Conservation (phyloP, 805 yeast genomes). For the Kazachstania psychrophila region DNA sequence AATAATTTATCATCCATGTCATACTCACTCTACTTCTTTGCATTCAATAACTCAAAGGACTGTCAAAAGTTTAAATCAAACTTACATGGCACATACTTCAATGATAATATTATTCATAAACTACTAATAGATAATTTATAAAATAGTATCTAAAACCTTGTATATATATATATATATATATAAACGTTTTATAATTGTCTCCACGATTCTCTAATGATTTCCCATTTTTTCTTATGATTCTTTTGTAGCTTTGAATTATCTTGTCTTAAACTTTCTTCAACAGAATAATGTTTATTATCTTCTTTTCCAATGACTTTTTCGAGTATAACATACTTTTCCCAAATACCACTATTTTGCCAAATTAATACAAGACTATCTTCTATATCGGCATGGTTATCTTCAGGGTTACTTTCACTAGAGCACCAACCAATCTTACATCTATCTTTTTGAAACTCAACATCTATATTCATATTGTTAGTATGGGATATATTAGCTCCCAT, state of each 20-base stretch:
- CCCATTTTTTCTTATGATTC: constrained; percentile 36
- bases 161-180: constrained; percentile 2
- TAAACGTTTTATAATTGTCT: constrained; percentile 34
- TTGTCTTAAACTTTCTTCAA: constrained; percentile 16
- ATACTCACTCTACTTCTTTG: constrained; percentile 18
- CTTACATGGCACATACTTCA: constrained; percentile 37
- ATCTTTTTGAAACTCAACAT: constrained; percentile 15
- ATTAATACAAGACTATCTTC: constrained; percentile 64
- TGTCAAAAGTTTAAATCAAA: constrained; percentile 45
- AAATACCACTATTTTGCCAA: constrained; percentile 63
- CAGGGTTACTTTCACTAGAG: not conserved
- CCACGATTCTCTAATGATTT: constrained; percentile 65
- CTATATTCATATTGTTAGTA: not conserved
- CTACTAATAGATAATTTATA: constrained; percentile 16
- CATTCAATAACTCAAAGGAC: constrained; percentile 37
- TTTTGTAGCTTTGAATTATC: constrained; percentile 7
- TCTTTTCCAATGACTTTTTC: constrained; percentile 34
- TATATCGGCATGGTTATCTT: constrained; percentile 26
- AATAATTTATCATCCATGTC: constrained; percentile 12
- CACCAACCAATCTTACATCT: constrained; percentile 29
- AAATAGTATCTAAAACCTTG: not conserved
- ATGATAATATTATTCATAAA: constrained; percentile 10
- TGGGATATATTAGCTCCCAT: constrained; percentile 12
- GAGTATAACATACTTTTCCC: constrained; percentile 78
- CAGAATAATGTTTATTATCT: constrained; percentile 7